Percentiles rank a stretch among this genome's conserved stretches.
Conservation (phyloP, 352 stramenopile genomes). For the Globisporangium sylvaticum region DNA sequence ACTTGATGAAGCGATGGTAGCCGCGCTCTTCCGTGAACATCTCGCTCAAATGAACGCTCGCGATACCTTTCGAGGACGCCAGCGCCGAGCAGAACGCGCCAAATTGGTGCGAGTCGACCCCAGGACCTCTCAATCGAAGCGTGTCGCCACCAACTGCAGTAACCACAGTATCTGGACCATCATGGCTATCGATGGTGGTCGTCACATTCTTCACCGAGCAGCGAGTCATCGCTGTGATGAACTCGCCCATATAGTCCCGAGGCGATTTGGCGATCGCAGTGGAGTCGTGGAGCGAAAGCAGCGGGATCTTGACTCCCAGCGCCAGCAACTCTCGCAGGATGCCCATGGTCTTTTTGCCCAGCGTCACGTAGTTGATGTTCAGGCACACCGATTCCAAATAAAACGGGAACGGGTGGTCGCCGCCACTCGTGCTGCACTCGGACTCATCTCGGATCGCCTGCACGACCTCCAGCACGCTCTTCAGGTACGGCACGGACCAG, state of each 20-base stretch:
- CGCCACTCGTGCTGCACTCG: constrained; percentile 9
- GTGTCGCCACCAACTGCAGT: too few relatives aligned
- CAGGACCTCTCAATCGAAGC: constrained; percentile 1
- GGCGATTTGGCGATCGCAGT: constrained; percentile 4
- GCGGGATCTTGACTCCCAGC: constrained; percentile 6
- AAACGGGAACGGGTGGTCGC: constrained; percentile 12
- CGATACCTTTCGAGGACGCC: constrained; percentile 5
- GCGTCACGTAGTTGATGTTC: constrained; percentile 11
- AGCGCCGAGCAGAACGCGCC: constrained; percentile 18
- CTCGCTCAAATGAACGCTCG: constrained; percentile 8
- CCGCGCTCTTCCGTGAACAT: constrained; percentile 10
- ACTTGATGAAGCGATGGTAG: constrained; percentile 12
- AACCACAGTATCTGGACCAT: too few relatives aligned
- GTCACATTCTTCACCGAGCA: background rate
- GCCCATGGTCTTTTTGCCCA: constrained; percentile 6
- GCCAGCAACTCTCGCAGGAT: constrained; percentile 8
- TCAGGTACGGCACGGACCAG: constrained; percentile 14
- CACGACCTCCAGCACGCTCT: constrained; percentile 16
- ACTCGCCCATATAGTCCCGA: constrained; percentile 9
- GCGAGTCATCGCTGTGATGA: constrained; percentile 11
- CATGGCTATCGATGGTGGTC: background rate
- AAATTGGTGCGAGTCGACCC: constrained; percentile 15
- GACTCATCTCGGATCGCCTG: constrained; percentile 15
- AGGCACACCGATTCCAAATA: constrained; percentile 3
- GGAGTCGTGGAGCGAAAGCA: constrained; percentile 10